Conservation (phyloP, 768 basidiomycete species). For the Rhodotorula babjevae region DNA sequence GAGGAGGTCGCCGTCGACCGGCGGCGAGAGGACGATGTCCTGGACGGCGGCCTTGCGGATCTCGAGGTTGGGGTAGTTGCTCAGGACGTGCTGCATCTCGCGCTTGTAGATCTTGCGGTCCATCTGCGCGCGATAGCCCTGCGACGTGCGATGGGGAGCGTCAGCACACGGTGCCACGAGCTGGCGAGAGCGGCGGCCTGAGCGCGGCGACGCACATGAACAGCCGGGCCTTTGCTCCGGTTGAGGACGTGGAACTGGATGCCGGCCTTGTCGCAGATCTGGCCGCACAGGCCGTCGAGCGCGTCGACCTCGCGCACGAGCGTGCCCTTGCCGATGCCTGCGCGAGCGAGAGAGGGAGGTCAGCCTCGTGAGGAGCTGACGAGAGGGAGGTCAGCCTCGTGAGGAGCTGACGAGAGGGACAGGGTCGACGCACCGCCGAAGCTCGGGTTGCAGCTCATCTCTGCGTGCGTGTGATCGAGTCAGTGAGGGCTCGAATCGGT, state of each 20-base stretch:
- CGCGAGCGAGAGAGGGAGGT: neutral
- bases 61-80: constrained; percentile 62
- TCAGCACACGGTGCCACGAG: neutral
- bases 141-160: neutral
- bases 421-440: constrained; percentile 54
- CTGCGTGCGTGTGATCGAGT: neutral
- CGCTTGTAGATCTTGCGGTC: constrained; percentile 76
- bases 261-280: constrained; percentile 77
- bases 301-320: constrained; percentile 88
- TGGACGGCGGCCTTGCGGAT: constrained; percentile 30
- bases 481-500: no score
- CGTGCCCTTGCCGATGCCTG: constrained; percentile 72
- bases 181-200: no score
- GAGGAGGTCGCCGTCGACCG: constrained; percentile 14
- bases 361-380: rapidly evolving
- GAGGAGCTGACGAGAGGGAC: neutral
- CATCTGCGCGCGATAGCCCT: constrained; percentile 87
- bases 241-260: constrained; percentile 85
- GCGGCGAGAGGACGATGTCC: constrained; percentile 58
- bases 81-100: constrained; percentile 69
- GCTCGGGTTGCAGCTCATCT: constrained; percentile 84
- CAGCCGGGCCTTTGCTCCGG: constrained; percentile 72
- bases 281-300: constrained; percentile 77
- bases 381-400: neutral
- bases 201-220: constrained; percentile 7